Evolutionary conservation across 768 basidiomycete species (phyloP).

Genomic region (Suillus tomentosus): DNA sequence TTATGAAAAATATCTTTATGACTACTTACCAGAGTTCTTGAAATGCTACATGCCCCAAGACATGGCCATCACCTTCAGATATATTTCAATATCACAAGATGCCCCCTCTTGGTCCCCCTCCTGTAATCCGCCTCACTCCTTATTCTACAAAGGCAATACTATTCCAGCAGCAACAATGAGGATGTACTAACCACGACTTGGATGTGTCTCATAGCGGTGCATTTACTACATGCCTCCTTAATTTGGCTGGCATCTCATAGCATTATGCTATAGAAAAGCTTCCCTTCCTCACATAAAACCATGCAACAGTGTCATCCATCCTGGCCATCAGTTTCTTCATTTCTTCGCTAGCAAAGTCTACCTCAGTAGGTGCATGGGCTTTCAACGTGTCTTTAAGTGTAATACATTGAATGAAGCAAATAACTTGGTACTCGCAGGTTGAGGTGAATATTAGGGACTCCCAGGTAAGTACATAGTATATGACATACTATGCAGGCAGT

Average conservation of each 20-base stretch:
- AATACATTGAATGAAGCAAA: constrained; percentile 51
- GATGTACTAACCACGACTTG: too few relatives aligned
- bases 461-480: constrained; percentile 49
- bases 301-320: constrained; percentile 50
- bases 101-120: constrained; percentile 45
- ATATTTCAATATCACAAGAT: constrained; percentile 61
- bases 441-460: constrained; percentile 58
- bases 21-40: constrained; percentile 61
- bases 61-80: constrained; percentile 80
- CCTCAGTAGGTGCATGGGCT: constrained; percentile 31
- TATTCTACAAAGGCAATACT: too few relatives aligned
- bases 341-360: constrained; percentile 39
- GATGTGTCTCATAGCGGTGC: constrained; percentile 46
- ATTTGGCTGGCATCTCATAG: too few relatives aligned
- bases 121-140: too few relatives aligned
- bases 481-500: not conserved
- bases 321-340: constrained; percentile 68
- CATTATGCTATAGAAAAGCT: constrained; percentile 56
- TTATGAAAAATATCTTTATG: constrained; percentile 77
- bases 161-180: too few relatives aligned
- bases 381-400: constrained; percentile 50
- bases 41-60: constrained; percentile 76
- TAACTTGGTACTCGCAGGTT: constrained; percentile 62
- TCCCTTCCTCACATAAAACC: constrained; percentile 66
- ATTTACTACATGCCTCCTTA: too few relatives aligned